Evolutionary conservation across 1,284 basidiomycete species (phyloP).

Genomic region (Microbotryomycetes sp.): DNA sequence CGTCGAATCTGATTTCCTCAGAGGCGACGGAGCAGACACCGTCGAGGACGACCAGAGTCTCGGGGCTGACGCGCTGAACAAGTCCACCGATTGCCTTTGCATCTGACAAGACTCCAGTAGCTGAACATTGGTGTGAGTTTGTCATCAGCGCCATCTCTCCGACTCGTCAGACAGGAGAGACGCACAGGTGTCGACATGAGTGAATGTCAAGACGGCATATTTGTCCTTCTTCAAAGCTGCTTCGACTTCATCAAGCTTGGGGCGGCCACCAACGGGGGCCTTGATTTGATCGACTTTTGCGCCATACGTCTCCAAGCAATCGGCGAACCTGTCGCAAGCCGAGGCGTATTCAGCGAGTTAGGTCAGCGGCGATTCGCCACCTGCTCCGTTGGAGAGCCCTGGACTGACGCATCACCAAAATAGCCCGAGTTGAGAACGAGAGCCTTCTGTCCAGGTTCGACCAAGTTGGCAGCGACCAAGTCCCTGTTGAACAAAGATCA

Average conservation of each 20-base stretch:
- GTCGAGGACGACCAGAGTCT: conserved; percentile 80
- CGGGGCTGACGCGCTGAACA: conserved; percentile 72
- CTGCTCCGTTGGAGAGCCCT: conserved; percentile 54
- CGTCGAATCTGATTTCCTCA: conserved; percentile 89
- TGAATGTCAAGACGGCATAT: conserved; percentile 86
- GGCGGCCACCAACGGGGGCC: conserved; percentile 73
- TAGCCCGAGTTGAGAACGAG: conserved; percentile 76
- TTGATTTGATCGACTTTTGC: conserved; percentile 80
- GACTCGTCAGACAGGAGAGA: too few species aligned
- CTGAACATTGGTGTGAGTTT: conserved; percentile 17
- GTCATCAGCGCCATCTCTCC: too few species aligned
- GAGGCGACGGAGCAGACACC: conserved; percentile 93
- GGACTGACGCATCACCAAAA: conserved; percentile 76
- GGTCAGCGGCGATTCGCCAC: neutral
- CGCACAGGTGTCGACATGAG: conserved; percentile 56
- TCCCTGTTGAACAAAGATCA: conserved; percentile 49
- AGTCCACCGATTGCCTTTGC: conserved; percentile 69
- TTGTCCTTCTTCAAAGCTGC: conserved; percentile 68
- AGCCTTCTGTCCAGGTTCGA: conserved; percentile 68
- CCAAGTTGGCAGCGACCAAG: conserved; percentile 71
- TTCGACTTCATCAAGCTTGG: conserved; percentile 58
- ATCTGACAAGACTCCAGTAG: conserved; percentile 71
- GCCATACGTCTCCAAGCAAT: conserved; percentile 74
- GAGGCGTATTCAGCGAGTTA: too few species aligned
- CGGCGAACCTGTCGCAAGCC: conserved; percentile 23